Base-by-base conservation (phyloP, 495 filamentous ascomycete genomes). In the Aspergillus bertholletiae region DNA sequence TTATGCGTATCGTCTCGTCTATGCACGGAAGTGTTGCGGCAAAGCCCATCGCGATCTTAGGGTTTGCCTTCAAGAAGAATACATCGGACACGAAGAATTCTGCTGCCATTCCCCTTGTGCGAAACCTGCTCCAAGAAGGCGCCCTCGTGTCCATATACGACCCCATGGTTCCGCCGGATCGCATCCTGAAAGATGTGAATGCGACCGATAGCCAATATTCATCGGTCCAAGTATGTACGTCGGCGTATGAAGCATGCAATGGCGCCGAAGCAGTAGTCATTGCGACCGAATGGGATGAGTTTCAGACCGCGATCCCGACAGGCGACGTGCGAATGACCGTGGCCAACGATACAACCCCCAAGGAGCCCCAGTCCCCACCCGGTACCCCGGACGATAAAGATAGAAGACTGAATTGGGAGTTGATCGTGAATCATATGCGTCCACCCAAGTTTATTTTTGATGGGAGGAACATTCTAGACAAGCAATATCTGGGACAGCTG, bases 41-140 rank as follows among this genome's bases (percentile, higher is more conserved):
- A 12, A 90, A 90, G 70, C 88, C 86, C 63, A 77, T 92, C 20
- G 79, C 85, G 4, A 60, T 92, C 2, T 74, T 93, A 2, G 89
- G 89, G 5, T 89, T 82, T 62, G 81, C 88, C 2, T 93, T 88
- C 71, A 92, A 93, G 72, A 86, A 88, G 61, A 77, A 88, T 58
- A 92, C 88, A 2, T 81, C 80, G 17, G 88, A 92, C 63, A 88
- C 83, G 12, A 77, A 88, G 8, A 87, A 90, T 62, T 82, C 80
- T 35, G 79, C 85, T 0, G 83, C 88, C 0, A 77, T 91, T 17
- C 78, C 80, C 24, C 74, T 92, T 46, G 81, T 89, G 56, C 79
- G 76, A 48, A 77, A 76, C 8, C 72, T 92, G 21, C 72, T 85
- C 13, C 75, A 79, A 7, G 87, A 88, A 62, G 71, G 76, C 23